phyloP scores from a whole-genome alignment of 177 flowering plant species.

The Vitis hybrid region DNA sequence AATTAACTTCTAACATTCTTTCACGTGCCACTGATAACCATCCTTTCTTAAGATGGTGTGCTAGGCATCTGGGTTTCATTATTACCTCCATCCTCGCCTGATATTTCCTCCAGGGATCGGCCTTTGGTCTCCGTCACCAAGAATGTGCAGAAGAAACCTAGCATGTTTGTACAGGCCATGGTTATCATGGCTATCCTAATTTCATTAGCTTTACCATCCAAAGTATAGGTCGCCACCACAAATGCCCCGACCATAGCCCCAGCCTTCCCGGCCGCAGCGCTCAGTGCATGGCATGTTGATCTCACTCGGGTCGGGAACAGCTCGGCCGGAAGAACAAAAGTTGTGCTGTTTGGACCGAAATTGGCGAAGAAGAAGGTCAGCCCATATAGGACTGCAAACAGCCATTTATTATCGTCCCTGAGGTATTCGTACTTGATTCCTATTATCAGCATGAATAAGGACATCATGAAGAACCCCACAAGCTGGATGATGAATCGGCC shows the following conservation, averaged over 20 bases:
- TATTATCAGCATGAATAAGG: conserved; percentile 54
- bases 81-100: conserved; percentile 48
- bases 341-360: conserved; percentile 70
- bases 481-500: conserved; percentile 63
- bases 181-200: conserved; percentile 44
- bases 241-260: conserved; percentile 67
- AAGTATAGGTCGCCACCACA: conserved; percentile 39
- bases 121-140: conserved; percentile 67
- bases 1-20: no score
- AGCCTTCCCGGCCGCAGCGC: conserved; percentile 65
- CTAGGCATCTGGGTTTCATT: no score
- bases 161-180: conserved; percentile 49
- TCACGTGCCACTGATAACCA: no score
- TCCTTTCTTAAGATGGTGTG: no score
- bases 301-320: conserved; percentile 63
- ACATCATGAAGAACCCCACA: conserved; percentile 71
- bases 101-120: conserved; percentile 62
- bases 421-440: conserved; percentile 52
- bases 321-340: conserved; percentile 71
- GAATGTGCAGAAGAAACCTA: conserved; percentile 63
- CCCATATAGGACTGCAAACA: conserved; percentile 47
- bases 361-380: conserved; percentile 73
- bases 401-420: conserved; percentile 14
- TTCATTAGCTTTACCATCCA: conserved; percentile 9
- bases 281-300: conserved; percentile 66